Base-by-base conservation (phyloP, 257 asterid species). In the Gentiana macrophylla region DNA sequence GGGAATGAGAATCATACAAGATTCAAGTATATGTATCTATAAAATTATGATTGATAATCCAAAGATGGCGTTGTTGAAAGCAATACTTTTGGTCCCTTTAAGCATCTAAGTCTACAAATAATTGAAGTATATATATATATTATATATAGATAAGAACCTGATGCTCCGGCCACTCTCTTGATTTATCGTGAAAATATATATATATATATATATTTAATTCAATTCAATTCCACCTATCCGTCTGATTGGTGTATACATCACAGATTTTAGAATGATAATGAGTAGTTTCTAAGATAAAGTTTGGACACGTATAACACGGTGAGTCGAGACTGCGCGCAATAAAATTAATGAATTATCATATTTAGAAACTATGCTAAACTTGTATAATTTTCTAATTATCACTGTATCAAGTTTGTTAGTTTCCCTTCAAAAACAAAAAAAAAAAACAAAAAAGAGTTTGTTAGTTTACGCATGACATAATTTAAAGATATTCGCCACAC, bases 111-210 rank as follows among this genome's bases (percentile, higher is more conserved):
- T 64, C 65, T 63, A 57, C 64, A 62, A 59, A 64, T 57, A 62
- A 61, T 51, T 50, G 33, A 60, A 73, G 69, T 64, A 62, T 62
- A 24, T 24, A 24, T 24, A 24, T 24, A 0, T 24, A 24, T 24
- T 24, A 24, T 24, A 24, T 24, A 73, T 53, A 74, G 88, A 83
- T 67, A 78, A 75, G 86, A 78, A 80, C 76, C 72, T 13, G 84
- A 79, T 80, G 65, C 84, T 67, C 37, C n/a, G n/a, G n/a, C n/a
- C 41, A 24, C 72, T 72, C 74, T 74, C 55, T 50, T 59, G 59
- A 35, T 60, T 55, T 24, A 24, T 24, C 24, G 24, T 24, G 1
- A 24, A 24, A 24, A 0, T 0, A 24, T 24, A 24, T n/a, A n/a
- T n/a, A n/a, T n/a, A n/a, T n/a, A n/a, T n/a, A 24, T 0, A 24